These are phyloP conservation scores for Verbascum thapsus DNA, from an alignment of 257 asterid genomes.

Conservation along the genomic window DNA sequence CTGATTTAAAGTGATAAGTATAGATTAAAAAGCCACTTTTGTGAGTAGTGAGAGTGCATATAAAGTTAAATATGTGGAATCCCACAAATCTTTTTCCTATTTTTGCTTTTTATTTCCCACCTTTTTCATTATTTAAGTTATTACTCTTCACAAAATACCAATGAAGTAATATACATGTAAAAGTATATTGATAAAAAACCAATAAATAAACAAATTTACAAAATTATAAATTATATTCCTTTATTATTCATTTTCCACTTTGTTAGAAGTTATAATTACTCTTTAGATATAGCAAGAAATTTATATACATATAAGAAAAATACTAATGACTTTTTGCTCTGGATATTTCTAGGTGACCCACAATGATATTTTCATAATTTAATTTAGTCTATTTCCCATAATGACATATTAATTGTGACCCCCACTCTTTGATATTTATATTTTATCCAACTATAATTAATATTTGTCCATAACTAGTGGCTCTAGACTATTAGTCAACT, in stretches of 20 bases:
- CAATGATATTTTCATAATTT: neutral
- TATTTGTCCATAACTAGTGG: neutral
- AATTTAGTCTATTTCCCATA: constrained; percentile 6
- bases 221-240: too few species aligned
- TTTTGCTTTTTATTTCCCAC: neutral
- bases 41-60: constrained; percentile 5
- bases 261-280: too few species aligned
- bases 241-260: too few species aligned
- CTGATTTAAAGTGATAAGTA: too few species aligned
- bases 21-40: neutral
- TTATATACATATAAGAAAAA: too few species aligned
- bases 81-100: neutral
- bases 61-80: neutral
- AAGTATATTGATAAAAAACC: too few species aligned
- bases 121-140: neutral
- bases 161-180: too few species aligned
- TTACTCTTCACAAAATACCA: constrained; percentile 4
- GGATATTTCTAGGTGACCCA: constrained; percentile 14
- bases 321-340: neutral
- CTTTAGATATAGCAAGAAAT: too few species aligned
- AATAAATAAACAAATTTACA: too few species aligned
- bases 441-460: constrained; percentile 5
- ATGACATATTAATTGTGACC: constrained; percentile 8
- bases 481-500: neutral
- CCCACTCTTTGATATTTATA: neutral